Conservation (phyloP, 441 rosid genomes). For the Pelargonium myrrhifolium region DNA sequence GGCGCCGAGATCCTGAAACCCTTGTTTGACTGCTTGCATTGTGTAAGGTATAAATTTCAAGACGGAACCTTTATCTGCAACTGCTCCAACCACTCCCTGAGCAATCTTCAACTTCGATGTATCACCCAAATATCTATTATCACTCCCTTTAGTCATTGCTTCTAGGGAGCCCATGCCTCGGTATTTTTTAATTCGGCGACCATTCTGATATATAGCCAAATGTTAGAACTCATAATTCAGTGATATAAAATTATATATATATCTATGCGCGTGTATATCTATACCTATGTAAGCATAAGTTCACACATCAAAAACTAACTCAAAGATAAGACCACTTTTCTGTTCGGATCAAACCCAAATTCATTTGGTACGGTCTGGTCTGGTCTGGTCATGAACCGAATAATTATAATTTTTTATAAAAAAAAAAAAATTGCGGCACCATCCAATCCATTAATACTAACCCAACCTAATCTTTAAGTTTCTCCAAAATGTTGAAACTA, state of each 20-base stretch:
- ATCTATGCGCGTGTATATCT: not conserved
- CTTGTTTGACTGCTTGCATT: constrained; percentile 92
- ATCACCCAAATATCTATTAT: constrained; percentile 78
- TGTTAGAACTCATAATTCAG: not conserved
- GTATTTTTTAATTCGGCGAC: constrained; percentile 49
- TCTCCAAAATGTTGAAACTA: too few relatives aligned
- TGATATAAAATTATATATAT: not conserved
- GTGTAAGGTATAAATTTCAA: constrained; percentile 66
- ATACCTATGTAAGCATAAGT: not conserved
- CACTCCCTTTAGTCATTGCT: constrained; percentile 90
- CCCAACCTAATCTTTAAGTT: too few relatives aligned
- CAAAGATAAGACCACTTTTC: not conserved
- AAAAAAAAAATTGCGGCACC: too few relatives aligned
- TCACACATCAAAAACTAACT: not conserved
- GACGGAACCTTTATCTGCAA: constrained; percentile 77
- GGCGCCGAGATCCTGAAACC: constrained; percentile 91
- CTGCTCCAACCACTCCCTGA: constrained; percentile 86
- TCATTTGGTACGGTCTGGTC: too few relatives aligned
- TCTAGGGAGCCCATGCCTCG: constrained; percentile 90
- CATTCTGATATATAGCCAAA: constrained; percentile 34
- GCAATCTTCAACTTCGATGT: constrained; percentile 70
- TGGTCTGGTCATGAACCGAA: too few relatives aligned
- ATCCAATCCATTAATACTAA: too few relatives aligned
- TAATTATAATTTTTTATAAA: too few relatives aligned
- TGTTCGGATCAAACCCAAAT: too few relatives aligned